Base-by-base conservation (phyloP, 805 yeast species). In the Myxozyma kluyveri region DNA sequence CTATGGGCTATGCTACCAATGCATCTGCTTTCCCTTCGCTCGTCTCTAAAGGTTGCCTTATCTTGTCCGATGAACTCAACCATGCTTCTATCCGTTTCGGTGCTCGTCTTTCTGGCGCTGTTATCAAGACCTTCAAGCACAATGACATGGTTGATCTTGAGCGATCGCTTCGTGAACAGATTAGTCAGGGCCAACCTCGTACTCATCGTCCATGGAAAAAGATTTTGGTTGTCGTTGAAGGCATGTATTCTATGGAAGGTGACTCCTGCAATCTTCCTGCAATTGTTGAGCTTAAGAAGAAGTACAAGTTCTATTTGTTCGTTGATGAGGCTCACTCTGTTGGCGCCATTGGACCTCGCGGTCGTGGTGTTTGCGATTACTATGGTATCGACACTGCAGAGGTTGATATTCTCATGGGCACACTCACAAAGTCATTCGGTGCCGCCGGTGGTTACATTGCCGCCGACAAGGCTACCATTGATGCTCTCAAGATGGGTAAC, bases 321-420 rank as follows among this genome's bases (percentile, higher is more conserved):
- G 86, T 95, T 56, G 99, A 93, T 69, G 99, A 93, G 70, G 99
- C 99, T 10, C 99, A 93, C 69, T 91, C 98, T 3, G 85, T 93
- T 64, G 99, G 99, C 63, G 99, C 99, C n/a, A 78, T 93, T 72
- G 99, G 99, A 26, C 93, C 95, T 40, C 72, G 72, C 47, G 99
- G 99, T 42, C 83, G 86, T 65, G 99, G 99, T 65, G 85, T 93
- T 33, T 90, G 97, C 73, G 98, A 93, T 65, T 87, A 88, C 71
- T 93, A 86, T 68, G 84, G 84, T 49, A 80, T 93, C 44, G 78
- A 82, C 59, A 91, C 98, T 37, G 67, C 72, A 10, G 80, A 80
- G 40, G 75, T 93, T 51, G 99, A 93, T 71, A 73, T 93, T 57
- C 72, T 93, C 60, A 93, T 93, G 99, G 99, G 99, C 45, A 93